A percentile compares a stretch with the other conserved stretches of the same genome.
Evolutionary conservation across 225 moss, liverwort and hornwort genomes (phyloP).

Genomic region (Rhytidiadelphus loreus): DNA sequence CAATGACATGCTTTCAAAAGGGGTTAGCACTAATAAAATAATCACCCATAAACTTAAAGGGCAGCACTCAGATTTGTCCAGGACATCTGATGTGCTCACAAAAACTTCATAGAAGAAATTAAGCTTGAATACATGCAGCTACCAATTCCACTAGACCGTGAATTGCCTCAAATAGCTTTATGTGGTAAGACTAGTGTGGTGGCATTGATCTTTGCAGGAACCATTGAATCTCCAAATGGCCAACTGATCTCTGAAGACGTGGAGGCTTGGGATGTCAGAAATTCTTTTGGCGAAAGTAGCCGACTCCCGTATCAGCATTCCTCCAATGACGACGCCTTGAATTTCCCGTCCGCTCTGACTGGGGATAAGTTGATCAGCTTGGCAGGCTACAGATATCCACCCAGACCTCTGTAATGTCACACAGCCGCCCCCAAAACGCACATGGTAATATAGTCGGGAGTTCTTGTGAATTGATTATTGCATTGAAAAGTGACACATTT

Average conservation of each 20-base stretch:
- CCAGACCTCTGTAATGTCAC: not conserved
- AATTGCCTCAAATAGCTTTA: not conserved
- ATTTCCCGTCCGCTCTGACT: not conserved
- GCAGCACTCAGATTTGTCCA: no score
- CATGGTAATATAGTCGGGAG: not conserved
- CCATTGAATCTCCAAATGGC: not conserved
- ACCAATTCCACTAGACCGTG: not conserved
- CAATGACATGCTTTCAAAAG: not conserved
- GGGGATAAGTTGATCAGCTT: conserved; percentile 19
- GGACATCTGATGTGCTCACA: not conserved
- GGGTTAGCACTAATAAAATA: not conserved
- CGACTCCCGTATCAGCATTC: not conserved
- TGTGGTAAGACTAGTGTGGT: not conserved
- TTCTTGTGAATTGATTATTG: not conserved
- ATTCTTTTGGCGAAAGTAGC: conserved; percentile 11
- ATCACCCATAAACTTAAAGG: not conserved
- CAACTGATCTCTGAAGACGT: conserved; percentile 8
- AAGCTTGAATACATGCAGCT: not conserved
- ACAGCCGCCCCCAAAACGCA: not conserved
- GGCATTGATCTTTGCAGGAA: conserved; percentile 2
- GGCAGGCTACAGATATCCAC: conserved; percentile 4
- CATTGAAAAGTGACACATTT: not conserved
- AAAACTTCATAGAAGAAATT: not conserved
- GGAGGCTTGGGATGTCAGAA: conserved; percentile 17
- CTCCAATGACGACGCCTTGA: not conserved